Evolutionary conservation across 2,329 filamentous ascomycete species (phyloP), one percentile per base, ranked within the genome.

Genomic region (Plectosphaerella sp.): DNA sequence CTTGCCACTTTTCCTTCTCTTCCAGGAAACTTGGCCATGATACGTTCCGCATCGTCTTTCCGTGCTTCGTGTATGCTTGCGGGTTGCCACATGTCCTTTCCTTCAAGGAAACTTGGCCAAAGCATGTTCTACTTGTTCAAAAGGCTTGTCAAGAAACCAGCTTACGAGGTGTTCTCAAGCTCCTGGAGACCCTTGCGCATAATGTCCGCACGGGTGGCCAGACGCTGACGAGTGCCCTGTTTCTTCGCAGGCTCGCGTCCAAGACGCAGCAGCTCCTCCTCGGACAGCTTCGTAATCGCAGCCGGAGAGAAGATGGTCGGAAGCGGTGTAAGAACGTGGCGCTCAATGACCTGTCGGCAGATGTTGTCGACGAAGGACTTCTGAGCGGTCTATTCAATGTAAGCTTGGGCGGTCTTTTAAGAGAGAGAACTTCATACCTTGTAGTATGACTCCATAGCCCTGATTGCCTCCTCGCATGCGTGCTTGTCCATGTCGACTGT

Each of bases 381-480:
- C 48, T 53, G 48, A 0, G 53, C 47, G 24, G 53, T 51, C 53
- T 54, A 15, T 10, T 33, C 11, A 33, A 9, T 33, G 28, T 33
- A 12, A 33, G 28, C 28, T 15, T 28, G 11, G 12, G 14, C 45
- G 25, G 22, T 46, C 14, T 3, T 20, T 33, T 11, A 5, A 16
- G 5, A 28, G 22, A 24, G 45, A 22, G 18, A 48, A 45, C 28
- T 12, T 52, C 54, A 43, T 61, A 65, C 72, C 61, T 74, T 64
- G 50, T 75, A 76, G 50, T 72, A 76, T 0, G 71, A 70, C 35
- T 67, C 59, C 56, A 73, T 63, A 16, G 60, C 67, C 47, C 73
- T 70, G 1, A 73, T 54, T 6, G 64, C 67, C 42, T 68, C 63
- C 11, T 62, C 58, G 33, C 66, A 63, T 18, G 62, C 61, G 49